Percentiles rank a stretch among this genome's conserved stretches.
Evolutionary conservation across 2,329 filamentous ascomycete genomes (phyloP).

Genomic region (Teratosphaeria pseudoeucalypti): DNA sequence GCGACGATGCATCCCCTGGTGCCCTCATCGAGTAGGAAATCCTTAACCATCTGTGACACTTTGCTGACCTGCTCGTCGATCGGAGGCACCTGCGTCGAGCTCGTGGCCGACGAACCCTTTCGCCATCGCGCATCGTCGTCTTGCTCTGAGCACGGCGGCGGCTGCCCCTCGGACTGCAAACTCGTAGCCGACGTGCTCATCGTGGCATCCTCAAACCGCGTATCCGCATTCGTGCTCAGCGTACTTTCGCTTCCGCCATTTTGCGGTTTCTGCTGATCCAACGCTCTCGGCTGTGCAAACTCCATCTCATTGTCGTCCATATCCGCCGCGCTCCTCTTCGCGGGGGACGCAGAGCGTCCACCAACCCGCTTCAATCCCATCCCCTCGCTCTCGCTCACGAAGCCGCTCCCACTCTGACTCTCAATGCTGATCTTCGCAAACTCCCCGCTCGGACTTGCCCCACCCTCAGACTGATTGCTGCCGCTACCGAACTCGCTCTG

Average conservation of each 20-base stretch:
- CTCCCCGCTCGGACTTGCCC: conserved; percentile 19
- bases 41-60: conserved; percentile 52
- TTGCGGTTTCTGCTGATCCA: conserved; percentile 3
- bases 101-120: conserved; percentile 15
- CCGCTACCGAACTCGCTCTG: conserved; percentile 34
- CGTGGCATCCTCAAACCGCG: conserved; percentile 3
- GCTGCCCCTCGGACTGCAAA: conserved; percentile 8
- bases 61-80: conserved; percentile 61
- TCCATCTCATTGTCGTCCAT: conserved; percentile 36
- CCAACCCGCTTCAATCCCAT: conserved; percentile 4
- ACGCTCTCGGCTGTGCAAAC: conserved; percentile 9
- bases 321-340: conserved; percentile 45
- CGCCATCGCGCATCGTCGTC: conserved; percentile 8
- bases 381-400: conserved; percentile 10
- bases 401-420: conserved; percentile 5
- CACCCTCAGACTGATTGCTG: conserved; percentile 15
- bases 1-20: conserved; percentile 71
- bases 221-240: conserved; percentile 6
- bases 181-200: conserved; percentile 15
- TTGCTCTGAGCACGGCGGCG: conserved; percentile 16
- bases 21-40: conserved; percentile 51
- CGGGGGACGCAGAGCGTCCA: conserved; percentile 40
- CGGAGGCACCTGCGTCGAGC: conserved; percentile 1
- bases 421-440: conserved; percentile 20
- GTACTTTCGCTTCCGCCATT: conserved; percentile 9